Percentiles rank a stretch among this genome's conserved stretches.
Evolutionary conservation across 345 rosid species (phyloP).

Genomic region (Zanthoxylum bungeanum): DNA sequence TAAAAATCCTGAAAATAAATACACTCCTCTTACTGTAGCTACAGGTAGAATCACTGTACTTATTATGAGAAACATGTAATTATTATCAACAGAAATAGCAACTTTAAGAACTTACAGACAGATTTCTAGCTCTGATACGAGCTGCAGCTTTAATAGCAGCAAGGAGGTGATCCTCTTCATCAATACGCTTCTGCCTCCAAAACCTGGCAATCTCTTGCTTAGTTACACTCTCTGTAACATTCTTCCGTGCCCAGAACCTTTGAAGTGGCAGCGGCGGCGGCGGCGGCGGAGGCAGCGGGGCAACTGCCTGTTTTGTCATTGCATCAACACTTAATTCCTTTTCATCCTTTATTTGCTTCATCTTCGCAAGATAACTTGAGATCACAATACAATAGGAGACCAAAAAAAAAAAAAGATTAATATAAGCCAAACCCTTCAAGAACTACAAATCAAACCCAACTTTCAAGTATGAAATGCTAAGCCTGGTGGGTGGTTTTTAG

Average conservation of each 20-base stretch:
- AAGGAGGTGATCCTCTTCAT: constrained; percentile 81
- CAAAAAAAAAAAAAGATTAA: constrained; percentile 9
- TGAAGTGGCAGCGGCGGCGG: constrained; percentile 58
- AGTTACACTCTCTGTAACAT: constrained; percentile 47
- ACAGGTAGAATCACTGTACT: no score
- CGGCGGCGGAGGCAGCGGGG: constrained; percentile 36
- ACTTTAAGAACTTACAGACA: constrained; percentile 52
- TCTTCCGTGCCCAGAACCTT: constrained; percentile 36
- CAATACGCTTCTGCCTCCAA: constrained; percentile 69
- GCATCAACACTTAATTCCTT: constrained; percentile 17
- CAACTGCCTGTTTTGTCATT: constrained; percentile 25
- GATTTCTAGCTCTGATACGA: constrained; percentile 60
- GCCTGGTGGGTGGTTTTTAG: background rate
- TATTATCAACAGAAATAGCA: background rate
- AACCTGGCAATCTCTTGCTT: constrained; percentile 74
- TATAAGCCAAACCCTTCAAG: background rate
- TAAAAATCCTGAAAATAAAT: no score
- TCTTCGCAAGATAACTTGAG: constrained; percentile 9
- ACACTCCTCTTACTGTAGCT: no score
- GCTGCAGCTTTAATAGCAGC: constrained; percentile 94
- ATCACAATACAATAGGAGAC: background rate
- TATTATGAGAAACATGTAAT: background rate
- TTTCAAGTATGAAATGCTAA: constrained; percentile 27
- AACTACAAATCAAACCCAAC: constrained; percentile 59
- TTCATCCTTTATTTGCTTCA: constrained; percentile 43